Evolutionary conservation across 805 yeast genomes (phyloP), one percentile per base, ranked within the genome.

Genomic region (Cyberlindnera euphorbiae): DNA sequence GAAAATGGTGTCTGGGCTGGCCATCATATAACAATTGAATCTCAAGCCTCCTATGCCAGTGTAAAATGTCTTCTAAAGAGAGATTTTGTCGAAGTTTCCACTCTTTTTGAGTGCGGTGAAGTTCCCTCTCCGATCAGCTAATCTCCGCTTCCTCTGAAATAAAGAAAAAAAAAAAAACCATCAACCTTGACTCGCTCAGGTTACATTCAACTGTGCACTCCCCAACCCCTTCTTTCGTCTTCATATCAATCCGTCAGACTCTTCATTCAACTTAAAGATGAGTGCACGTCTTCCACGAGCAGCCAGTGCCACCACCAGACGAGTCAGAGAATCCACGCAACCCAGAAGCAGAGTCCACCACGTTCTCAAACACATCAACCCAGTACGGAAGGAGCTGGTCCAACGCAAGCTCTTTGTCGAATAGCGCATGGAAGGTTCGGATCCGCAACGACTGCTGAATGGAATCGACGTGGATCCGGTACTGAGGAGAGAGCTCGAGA

Each of bases 1-100:
- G 51, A 85, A 72, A 8, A 71, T 17, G 3, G 36, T 34, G 11
- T n/a, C 15, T 22, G 29, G n/a, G n/a, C n/a, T n/a, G n/a, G n/a
- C n/a, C n/a, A n/a, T n/a, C n/a, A n/a, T n/a, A n/a, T n/a, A n/a
- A n/a, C n/a, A n/a, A n/a, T n/a, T n/a, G n/a, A n/a, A n/a, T n/a
- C n/a, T n/a, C n/a, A n/a, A n/a, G n/a, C n/a, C n/a, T n/a, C n/a
- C n/a, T n/a, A n/a, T n/a, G n/a, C n/a, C n/a, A n/a, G n/a, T n/a
- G n/a, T n/a, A n/a, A n/a, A n/a, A n/a, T n/a, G n/a, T n/a, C n/a
- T n/a, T n/a, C n/a, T n/a, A n/a, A n/a, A n/a, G n/a, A n/a, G n/a
- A n/a, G n/a, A n/a, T n/a, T n/a, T n/a, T n/a, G n/a, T n/a, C n/a
- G n/a, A n/a, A n/a, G n/a, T n/a, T n/a, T n/a, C n/a, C n/a, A n/a